Conservation (phyloP, 202 grass and related monocot genomes). For the Alloteropsis angusta region DNA sequence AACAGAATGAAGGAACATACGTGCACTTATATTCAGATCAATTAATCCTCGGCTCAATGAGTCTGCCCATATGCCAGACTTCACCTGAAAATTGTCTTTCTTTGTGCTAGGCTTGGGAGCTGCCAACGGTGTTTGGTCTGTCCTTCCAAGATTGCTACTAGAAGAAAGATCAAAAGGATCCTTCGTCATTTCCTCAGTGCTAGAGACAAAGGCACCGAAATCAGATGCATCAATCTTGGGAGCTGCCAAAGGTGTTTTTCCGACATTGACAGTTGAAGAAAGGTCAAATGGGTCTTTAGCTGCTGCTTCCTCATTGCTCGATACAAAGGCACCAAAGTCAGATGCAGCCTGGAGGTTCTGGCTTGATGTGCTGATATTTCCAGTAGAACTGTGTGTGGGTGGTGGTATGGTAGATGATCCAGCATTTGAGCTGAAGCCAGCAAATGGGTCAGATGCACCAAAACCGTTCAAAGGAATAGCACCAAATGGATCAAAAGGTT, state of each 20-base stretch:
- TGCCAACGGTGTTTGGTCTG: slow-evolving; percentile 20
- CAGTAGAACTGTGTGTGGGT: slow-evolving; percentile 26
- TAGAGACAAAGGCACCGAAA: slow-evolving; percentile 78
- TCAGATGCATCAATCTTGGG: slow-evolving; percentile 33
- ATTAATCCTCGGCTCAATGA: slow-evolving; percentile 89
- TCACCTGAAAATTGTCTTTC: slow-evolving; percentile 83
- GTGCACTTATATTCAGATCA: slow-evolving; percentile 90
- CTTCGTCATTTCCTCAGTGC: slow-evolving; percentile 33
- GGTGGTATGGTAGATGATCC: slow-evolving; percentile 26
- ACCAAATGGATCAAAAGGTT: slow-evolving; percentile 83
- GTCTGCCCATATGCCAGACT: slow-evolving; percentile 97
- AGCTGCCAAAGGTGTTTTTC: slow-evolving; percentile 34
- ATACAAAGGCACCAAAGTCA: slow-evolving; percentile 75
- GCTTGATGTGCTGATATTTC: slow-evolving; percentile 26
- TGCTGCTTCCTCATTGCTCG: slow-evolving; percentile 25
- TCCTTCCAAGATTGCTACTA: slow-evolving; percentile 28
- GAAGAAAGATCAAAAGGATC: slow-evolving; percentile 46
- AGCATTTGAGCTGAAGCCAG: slow-evolving; percentile 48
- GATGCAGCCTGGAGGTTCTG: slow-evolving; percentile 45
- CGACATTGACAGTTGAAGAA: slow-evolving; percentile 38
- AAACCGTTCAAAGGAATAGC: slow-evolving; percentile 61
- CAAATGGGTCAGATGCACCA: slow-evolving; percentile 83
- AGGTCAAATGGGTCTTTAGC: slow-evolving; percentile 40
- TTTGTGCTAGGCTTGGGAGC: slow-evolving; percentile 25
- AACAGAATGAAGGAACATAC: slow-evolving; percentile 41